phyloP scores from a whole-genome alignment of 257 asterid species.

The Penstemon newberryi region DNA sequence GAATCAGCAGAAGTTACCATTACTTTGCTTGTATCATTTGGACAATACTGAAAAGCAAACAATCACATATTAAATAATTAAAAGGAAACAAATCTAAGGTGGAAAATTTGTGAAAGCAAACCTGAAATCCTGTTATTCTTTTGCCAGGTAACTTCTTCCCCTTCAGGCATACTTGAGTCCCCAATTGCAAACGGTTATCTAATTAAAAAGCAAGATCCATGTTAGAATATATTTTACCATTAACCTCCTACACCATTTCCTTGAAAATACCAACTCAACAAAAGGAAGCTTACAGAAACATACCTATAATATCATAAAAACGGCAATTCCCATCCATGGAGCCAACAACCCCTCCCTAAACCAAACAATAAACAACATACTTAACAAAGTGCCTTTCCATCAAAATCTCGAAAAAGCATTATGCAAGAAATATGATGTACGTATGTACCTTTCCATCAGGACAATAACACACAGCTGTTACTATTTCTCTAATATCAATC shows the following conservation, averaged over 20 bases:
- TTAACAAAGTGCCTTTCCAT: background rate
- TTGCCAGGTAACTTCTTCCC: slow-evolving; percentile 72
- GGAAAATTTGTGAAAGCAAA: slow-evolving; percentile 17
- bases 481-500: slow-evolving; percentile 74
- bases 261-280: background rate
- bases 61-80: background rate
- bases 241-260: too few species aligned
- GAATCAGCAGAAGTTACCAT: slow-evolving; percentile 90
- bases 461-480: slow-evolving; percentile 68
- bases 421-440: slow-evolving; percentile 1
- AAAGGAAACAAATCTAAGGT: background rate
- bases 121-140: slow-evolving; percentile 92
- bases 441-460: slow-evolving; percentile 79
- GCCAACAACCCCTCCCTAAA: slow-evolving; percentile 86
- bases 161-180: slow-evolving; percentile 55
- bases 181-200: slow-evolving; percentile 73
- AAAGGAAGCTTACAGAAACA: background rate
- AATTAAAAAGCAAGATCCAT: background rate
- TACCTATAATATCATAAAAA: slow-evolving; percentile 70
- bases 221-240: too few species aligned
- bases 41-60: slow-evolving; percentile 62
- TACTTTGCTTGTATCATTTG: slow-evolving; percentile 68
- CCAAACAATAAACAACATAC: slow-evolving; percentile 18
- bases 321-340: slow-evolving; percentile 81
- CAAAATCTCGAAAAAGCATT: background rate